phyloP scores from a whole-genome alignment of 2,329 filamentous ascomycete species.

The Diaporthe destruens region DNA sequence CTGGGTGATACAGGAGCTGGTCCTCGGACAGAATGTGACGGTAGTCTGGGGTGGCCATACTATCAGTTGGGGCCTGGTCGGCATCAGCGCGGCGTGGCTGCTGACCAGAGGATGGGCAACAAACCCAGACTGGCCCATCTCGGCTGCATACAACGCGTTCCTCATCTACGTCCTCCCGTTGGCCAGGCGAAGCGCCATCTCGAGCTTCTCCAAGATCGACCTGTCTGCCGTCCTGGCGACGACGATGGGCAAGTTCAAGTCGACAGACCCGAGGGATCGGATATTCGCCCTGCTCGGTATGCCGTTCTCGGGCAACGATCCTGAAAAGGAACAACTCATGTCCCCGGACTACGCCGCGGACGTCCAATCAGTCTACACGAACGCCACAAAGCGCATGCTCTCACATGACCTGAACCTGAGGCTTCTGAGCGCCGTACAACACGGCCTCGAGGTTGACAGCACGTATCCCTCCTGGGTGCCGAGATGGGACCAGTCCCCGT shows the following conservation, averaged over 20 bases:
- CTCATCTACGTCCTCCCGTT: slow-evolving; percentile 41
- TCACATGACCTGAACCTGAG: slow-evolving; percentile 40
- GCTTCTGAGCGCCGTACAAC: slow-evolving; percentile 40
- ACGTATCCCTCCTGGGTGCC: slow-evolving; percentile 41
- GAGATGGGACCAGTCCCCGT: slow-evolving; percentile 37
- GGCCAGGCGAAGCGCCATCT: slow-evolving; percentile 37
- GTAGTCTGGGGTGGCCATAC: slow-evolving; percentile 41
- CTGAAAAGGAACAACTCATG: slow-evolving; percentile 20
- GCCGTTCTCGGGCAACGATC: slow-evolving; percentile 37
- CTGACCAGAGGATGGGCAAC: slow-evolving; percentile 41
- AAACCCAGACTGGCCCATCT: slow-evolving; percentile 33
- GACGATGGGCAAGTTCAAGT: slow-evolving; percentile 38
- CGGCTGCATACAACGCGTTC: slow-evolving; percentile 42
- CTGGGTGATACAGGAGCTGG: slow-evolving; percentile 43
- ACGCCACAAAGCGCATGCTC: slow-evolving; percentile 25
- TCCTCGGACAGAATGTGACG: slow-evolving; percentile 36
- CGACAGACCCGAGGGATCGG: slow-evolving; percentile 40
- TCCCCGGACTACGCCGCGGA: slow-evolving; percentile 37
- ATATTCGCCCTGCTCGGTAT: slow-evolving; percentile 42
- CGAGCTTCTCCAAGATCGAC: slow-evolving; percentile 41
- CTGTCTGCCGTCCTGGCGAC: slow-evolving; percentile 39
- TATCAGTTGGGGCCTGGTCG: slow-evolving; percentile 41
- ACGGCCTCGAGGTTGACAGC: slow-evolving; percentile 36
- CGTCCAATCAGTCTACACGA: slow-evolving; percentile 10
- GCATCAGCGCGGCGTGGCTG: slow-evolving; percentile 41